These are phyloP conservation scores for Hypoxylon lenormandii DNA, from an alignment of 495 filamentous ascomycete species.

Conservation along the genomic window DNA sequence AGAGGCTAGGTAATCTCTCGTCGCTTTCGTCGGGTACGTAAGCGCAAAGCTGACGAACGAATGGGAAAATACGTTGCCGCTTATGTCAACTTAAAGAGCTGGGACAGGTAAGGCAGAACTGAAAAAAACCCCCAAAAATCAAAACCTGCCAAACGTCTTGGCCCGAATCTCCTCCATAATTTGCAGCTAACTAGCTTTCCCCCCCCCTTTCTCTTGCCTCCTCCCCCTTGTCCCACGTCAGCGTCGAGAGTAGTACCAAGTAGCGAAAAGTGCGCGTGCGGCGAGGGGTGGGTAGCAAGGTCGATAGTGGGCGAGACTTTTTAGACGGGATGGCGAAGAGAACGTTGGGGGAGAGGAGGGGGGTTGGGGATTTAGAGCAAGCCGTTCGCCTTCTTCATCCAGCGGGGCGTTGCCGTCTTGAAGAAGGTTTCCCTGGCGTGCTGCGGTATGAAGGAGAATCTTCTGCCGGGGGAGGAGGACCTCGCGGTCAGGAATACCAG, in stretches of 20 bases:
- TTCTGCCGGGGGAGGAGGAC: neutral
- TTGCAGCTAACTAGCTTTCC: too few relatives aligned
- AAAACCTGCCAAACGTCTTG: too few relatives aligned
- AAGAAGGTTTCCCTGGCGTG: slow-evolving; percentile 59
- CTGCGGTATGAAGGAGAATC: slow-evolving; percentile 51
- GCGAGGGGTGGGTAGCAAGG: too few relatives aligned
- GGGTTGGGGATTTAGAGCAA: neutral
- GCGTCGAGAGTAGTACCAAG: neutral
- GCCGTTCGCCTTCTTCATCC: slow-evolving; percentile 55
- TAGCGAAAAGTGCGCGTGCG: too few relatives aligned
- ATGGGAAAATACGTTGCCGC: slow-evolving; percentile 5
- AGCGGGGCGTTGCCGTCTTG: slow-evolving; percentile 54
- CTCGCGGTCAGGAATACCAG: neutral
- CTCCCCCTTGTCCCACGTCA: slow-evolving; percentile 15
- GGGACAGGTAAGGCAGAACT: neutral
- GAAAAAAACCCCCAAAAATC: too few relatives aligned
- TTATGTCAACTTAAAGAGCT: slow-evolving; percentile 19
- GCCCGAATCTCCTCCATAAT: too few relatives aligned
- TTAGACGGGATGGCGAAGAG: too few relatives aligned
- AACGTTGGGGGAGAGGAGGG: neutral
- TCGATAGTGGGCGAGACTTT: too few relatives aligned
- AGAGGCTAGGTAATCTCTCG: too few relatives aligned
- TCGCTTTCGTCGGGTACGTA: too few relatives aligned
- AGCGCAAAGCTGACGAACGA: neutral
- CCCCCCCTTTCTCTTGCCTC: too few relatives aligned